Evolutionary conservation across 441 rosid genomes (phyloP), one percentile per base, ranked within the genome.

Genomic region (Pelargonium fulgidum): DNA sequence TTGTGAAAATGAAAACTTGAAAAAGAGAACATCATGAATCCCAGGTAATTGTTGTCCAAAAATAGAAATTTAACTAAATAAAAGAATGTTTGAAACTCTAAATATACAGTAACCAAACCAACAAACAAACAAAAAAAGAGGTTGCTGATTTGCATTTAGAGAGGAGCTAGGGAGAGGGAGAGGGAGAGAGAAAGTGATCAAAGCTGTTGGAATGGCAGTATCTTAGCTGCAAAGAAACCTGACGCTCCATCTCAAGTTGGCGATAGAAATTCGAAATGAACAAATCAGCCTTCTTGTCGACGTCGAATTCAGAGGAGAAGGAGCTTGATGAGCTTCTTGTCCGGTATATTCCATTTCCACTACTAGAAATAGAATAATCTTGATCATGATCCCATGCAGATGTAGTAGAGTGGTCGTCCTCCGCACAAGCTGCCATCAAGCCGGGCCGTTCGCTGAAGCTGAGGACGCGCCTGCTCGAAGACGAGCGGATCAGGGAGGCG

Each of bases 391-490:
- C 76, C 73, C 62, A 71, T 26, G 33, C 33, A 26, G 33, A 26
- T 26, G n/a, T n/a, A n/a, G 56, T 0, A 9, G n/a, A 14, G 13
- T 11, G 33, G 33, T 36, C 19, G 4, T 76, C 80, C 1, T 80
- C 82, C 0, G 54, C 48, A 65, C 71, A 86, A 7, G 80, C 87
- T 3, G 26, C 24, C 11, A 3, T 17, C 77, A 78, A 70, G 72
- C 88, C 71, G 19, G 92, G 85, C 66, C 86, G 75, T 16, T 85
- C 87, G n/a, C 74, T 81, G 78, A 87, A 85, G 84, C 96, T 92
- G 70, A 86, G 80, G 12, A 81, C 73, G 17, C 72, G 75, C 52
- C 74, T 65, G 45, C 76, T 75, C 0, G 78, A 39, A 41, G 84
- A 73, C 47, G 76, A 66, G 0, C 83, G 78, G 13, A 85, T 42